A percentile compares a stretch with the other conserved stretches of the same genome.
phyloP scores from a whole-genome alignment of 2,329 filamentous ascomycete species.

The Hypoxylon sp. region DNA sequence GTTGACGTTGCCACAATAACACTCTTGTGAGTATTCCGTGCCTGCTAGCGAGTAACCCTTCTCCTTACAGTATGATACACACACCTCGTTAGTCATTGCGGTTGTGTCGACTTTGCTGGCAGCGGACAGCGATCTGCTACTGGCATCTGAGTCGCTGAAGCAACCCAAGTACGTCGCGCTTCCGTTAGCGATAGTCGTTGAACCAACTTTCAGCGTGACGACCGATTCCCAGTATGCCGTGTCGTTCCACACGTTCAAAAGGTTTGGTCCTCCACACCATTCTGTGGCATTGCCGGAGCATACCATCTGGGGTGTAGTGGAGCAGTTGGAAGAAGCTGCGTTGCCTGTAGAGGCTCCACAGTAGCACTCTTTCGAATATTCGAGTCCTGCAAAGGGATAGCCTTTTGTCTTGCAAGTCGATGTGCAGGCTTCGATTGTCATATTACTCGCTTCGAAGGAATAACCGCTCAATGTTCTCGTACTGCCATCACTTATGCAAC shows the following conservation, averaged over 20 bases:
- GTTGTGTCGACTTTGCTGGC: conserved; percentile 1
- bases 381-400: conserved; percentile 28
- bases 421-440: conserved; percentile 32
- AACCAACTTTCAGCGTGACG: neutral
- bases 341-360: conserved; percentile 39
- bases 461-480: conserved; percentile 18
- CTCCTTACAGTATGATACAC: conserved; percentile 19
- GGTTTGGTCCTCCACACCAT: conserved; percentile 26
- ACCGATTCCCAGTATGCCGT: conserved; percentile 3
- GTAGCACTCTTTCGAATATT: conserved; percentile 32
- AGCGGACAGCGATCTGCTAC: conserved; percentile 10
- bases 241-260: conserved; percentile 20
- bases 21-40: conserved; percentile 33
- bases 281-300: conserved; percentile 48
- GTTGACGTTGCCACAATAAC: conserved; percentile 27
- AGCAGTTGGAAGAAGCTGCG: conserved; percentile 49
- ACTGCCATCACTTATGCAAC: conserved; percentile 53
- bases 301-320: conserved; percentile 39
- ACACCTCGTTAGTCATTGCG: conserved; percentile 36
- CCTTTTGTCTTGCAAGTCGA: conserved; percentile 17
- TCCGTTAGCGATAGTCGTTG: conserved; percentile 4
- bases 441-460: conserved; percentile 16
- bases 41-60: conserved; percentile 30
- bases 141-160: conserved; percentile 12
- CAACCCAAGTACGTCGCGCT: conserved; percentile 22